phyloP scores from a whole-genome alignment of 495 filamentous ascomycete species.

The Neurospora sp. region DNA sequence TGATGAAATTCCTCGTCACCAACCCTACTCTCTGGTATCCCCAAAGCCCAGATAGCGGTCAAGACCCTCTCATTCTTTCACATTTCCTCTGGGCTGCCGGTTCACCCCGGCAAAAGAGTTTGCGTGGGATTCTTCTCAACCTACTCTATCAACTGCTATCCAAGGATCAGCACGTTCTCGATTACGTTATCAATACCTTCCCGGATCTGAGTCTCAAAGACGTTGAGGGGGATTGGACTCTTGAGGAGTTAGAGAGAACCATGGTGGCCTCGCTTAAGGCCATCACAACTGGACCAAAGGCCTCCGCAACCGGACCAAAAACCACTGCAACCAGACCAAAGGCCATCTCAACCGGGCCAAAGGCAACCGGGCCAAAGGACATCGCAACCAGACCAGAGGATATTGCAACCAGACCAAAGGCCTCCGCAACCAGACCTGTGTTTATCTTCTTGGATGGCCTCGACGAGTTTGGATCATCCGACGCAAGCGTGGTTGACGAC shows the following conservation, averaged over 20 bases:
- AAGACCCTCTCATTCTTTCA: no score
- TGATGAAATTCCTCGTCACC: conserved; percentile 28
- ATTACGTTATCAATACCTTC: no score
- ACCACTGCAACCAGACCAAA: not conserved
- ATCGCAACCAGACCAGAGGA: not conserved
- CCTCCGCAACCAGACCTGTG: not conserved
- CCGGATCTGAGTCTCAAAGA: not conserved
- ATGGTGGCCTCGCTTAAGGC: not conserved
- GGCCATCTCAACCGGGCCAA: no score
- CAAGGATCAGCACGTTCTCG: no score
- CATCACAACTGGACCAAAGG: not conserved
- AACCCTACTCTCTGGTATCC: not conserved
- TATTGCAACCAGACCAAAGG: no score
- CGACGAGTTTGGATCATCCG: conserved; percentile 6
- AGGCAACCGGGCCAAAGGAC: no score
- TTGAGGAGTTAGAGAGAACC: conserved; percentile 6
- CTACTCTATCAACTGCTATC: no score
- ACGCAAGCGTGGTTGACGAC: not conserved
- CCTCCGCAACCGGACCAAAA: no score
- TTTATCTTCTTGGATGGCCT: conserved; percentile 17
- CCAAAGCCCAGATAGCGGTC: no score
- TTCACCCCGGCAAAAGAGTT: no score
- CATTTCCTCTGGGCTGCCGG: no score
- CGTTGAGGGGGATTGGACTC: conserved; percentile 4
- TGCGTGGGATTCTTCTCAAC: no score